These are phyloP conservation scores for Aspergillus ruber DNA, from an alignment of 2,329 filamentous ascomycete genomes.

Conservation along the genomic window DNA sequence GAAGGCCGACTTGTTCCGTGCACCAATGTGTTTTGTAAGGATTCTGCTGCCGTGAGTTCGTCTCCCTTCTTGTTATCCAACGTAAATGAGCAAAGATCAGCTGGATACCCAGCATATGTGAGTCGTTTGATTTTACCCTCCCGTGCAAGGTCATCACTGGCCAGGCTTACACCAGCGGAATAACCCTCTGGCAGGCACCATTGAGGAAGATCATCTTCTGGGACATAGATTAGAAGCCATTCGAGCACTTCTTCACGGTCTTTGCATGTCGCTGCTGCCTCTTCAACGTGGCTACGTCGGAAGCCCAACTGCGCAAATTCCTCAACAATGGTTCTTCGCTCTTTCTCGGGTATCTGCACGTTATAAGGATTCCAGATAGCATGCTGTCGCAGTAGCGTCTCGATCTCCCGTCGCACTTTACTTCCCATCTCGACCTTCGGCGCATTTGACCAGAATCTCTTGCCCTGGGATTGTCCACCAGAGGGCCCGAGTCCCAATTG, in stretches of 20 bases:
- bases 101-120: slow-evolving; percentile 73
- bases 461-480: slow-evolving; percentile 40
- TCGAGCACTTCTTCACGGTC: slow-evolving; percentile 88
- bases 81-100: slow-evolving; percentile 73
- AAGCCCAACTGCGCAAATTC: slow-evolving; percentile 78
- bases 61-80: slow-evolving; percentile 65
- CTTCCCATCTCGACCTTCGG: slow-evolving; percentile 92
- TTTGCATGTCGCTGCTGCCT: slow-evolving; percentile 81
- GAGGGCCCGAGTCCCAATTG: slow-evolving; percentile 42
- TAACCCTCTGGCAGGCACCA: slow-evolving; percentile 93
- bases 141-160: slow-evolving; percentile 69
- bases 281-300: slow-evolving; percentile 79
- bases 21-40: slow-evolving; percentile 67
- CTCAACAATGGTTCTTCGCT: slow-evolving; percentile 57
- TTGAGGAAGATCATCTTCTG: slow-evolving; percentile 87
- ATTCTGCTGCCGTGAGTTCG: slow-evolving; percentile 70
- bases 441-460: slow-evolving; percentile 71
- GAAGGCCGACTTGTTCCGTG: slow-evolving; percentile 29
- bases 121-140: slow-evolving; percentile 80
- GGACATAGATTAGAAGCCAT: slow-evolving; percentile 94
- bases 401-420: slow-evolving; percentile 69
- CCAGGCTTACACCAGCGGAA: slow-evolving; percentile 80
- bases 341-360: slow-evolving; percentile 55
- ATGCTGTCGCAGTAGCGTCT: slow-evolving; percentile 68
- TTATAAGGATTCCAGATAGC: slow-evolving; percentile 82